Evolutionary conservation across 139 green algal species (phyloP).

Genomic region (Micractinium conductrix): DNA sequence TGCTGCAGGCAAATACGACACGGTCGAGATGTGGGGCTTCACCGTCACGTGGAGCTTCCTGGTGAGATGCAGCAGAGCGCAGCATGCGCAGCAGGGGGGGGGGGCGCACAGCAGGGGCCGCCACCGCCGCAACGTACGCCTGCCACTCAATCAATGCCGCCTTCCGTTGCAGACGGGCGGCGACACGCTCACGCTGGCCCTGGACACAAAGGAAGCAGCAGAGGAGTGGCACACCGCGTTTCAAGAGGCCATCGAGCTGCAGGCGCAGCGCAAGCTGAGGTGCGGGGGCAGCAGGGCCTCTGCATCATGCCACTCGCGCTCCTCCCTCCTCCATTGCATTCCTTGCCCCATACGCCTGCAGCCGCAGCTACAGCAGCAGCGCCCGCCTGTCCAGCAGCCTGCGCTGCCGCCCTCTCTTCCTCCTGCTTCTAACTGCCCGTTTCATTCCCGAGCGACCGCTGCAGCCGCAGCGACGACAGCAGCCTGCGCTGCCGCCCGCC

Average conservation of each 20-base stretch:
- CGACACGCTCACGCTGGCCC: slow-evolving; percentile 24
- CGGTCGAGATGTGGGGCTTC: slow-evolving; percentile 38
- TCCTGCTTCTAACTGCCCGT: too few species aligned
- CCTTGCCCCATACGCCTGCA: background rate
- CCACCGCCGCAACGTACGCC: background rate
- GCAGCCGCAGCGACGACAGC: too few species aligned
- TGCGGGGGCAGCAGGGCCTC: background rate
- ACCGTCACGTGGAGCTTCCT: slow-evolving; percentile 14
- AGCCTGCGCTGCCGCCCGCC: too few species aligned
- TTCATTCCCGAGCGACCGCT: too few species aligned
- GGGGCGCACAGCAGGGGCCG: too few species aligned
- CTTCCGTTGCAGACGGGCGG: background rate
- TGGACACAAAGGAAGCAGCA: slow-evolving; percentile 25
- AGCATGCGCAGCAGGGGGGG: too few species aligned
- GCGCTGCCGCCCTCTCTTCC: background rate
- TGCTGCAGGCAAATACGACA: slow-evolving; percentile 28
- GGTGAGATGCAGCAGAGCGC: too few species aligned
- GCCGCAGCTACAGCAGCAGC: slow-evolving; percentile 14
- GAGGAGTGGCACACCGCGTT: slow-evolving; percentile 39
- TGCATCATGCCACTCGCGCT: background rate
- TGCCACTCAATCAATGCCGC: too few species aligned
- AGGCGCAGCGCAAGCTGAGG: background rate
- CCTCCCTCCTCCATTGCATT: too few species aligned
- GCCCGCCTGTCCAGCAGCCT: background rate
- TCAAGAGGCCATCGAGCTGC: slow-evolving; percentile 11